Base-by-base conservation (phyloP, 495 filamentous ascomycete genomes). In the Ascobolus immersus region DNA sequence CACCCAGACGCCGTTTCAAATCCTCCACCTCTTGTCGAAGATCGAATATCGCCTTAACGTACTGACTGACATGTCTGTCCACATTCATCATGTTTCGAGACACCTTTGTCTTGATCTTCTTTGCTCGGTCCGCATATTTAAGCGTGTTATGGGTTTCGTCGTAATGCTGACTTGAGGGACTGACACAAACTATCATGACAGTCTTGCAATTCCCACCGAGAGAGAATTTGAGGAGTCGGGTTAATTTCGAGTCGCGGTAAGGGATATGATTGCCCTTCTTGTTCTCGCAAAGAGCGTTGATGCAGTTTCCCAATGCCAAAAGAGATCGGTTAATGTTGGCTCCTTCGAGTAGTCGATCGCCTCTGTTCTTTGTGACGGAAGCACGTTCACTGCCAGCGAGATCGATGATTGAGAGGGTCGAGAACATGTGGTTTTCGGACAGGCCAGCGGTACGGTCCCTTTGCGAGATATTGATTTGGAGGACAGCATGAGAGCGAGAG, bases 101-200 rank as follows among this genome's bases (percentile, higher is more conserved):
- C 24, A 92, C 78, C 59, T 99, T 99, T 14, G 86, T 99, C 58
- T 99, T 90, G 48, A 99, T 99, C 49, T 99, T 99, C 64, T 99
- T 99, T 15, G 86, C 86, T 39, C 86, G 62, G 52, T 99, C 93
- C 34, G 86, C 86, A 51, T 99, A 99, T 43, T 90, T 77, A 11
- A 99, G 58, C 2, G 86, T 99, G 47, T 99, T 99, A 42, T 99
- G 86, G 0, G 86, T 99, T 48, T 99, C 86, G 48, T 99, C 86
- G 48, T 89, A 99, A 53, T 99, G 86, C 25, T 76, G 72, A 49
- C 86, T 94, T 5, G 81, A 92, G 10, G 86, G 86, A 45, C 80
- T 91, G 33, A 94, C 80, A 46, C 86, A 99, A 21, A 99, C 86
- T 45, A 99, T 99, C 86, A 99, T 99, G 44, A 99, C 86, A 8